Evolutionary conservation across 257 asterid genomes (phyloP), one percentile per base, ranked within the genome.

Genomic region (Capsicum chinense): DNA sequence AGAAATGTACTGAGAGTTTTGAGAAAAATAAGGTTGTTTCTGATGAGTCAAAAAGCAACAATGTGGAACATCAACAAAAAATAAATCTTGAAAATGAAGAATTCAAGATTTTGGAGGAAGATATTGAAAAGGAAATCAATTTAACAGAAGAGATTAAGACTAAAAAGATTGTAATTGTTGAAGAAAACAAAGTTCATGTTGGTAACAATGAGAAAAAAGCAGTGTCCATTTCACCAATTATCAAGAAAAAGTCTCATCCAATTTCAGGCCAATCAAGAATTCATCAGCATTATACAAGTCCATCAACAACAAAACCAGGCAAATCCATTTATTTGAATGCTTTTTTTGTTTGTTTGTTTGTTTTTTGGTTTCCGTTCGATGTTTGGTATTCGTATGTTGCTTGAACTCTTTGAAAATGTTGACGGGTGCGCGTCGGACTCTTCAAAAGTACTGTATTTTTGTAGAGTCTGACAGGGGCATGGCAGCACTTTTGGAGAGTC

Each of bases 231-330:
- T 89, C 95, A 66, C 81, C 94, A 15, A 44, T 84, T 76, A 86
- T 88, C 17, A 91, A 88, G 90, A 92, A 88, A 56, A 90, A 89
- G 48, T 59, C 71, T 5, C 7, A 83, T 17, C 84, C 94, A 60
- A 4, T 85, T 84, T 84, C 83, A 63, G 83, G 87, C 79, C 84
- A 84, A 83, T 86, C 87, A 85, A 90, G 85, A 85, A 35, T 79
- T 84, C 90, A 86, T 76, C 81, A 5, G 5, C 47, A 21, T 69
- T 54, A 69, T 69, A 13, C 19, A 78, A 86, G 15, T 84, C 89
- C 94, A 85, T 14, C 92, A 60, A 92, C 84, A 80, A 76, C 63
- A 70, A 89, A 85, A 79, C 87, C 92, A 87, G 86, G 97, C 93
- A 86, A 90, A 85, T 79, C 6, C 11, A 2, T 16, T n/a, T 79